Base-by-base conservation (phyloP, 768 basidiomycete species). In the Mycena maculata region DNA sequence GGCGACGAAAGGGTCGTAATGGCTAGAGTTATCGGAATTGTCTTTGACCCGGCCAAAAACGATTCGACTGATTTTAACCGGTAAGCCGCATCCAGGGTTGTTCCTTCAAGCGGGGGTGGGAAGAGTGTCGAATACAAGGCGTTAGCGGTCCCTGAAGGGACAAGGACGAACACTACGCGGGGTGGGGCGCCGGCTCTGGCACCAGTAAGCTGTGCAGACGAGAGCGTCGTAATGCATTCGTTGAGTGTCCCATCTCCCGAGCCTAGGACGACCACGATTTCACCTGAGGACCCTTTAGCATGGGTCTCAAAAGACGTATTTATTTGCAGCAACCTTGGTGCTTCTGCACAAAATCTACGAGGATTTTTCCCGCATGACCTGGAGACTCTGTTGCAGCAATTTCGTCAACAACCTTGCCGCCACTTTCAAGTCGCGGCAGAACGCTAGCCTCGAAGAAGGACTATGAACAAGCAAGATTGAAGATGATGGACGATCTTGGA, bases 241-340 rank as follows among this genome's bases (percentile, higher is more conserved):
- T 97, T 94, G 41, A 95, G 82, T 1, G 96, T 98, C 20, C 96
- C 96, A 77, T 99, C 96, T 10, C 96, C 96, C 6, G 96, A 95
- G 18, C 86, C 87, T 27, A 95, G 81, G 55, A 92, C 74, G 50
- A 92, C 74, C 0, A 84, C 84, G 56, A 86, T 64, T 30, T 76
- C 76, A 28, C 58, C 69, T 50, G 54, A 53, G 23, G 39, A 52
- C 20, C 41, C 8, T 53, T 68, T 44, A 53, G 62, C 62, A 30
- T 16, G 42, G 20, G 2, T 36, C 8, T 13, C 6, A 36, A 36
- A 22, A 58, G 41, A 48, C 13, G 30, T 5, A 4, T 10, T 23
- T 23, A 33, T 45, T n/a, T 22, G 16, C 11, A 74, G 50, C 66
- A 70, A 28, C 74, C 79, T 10, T 75, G 60, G 60, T 73, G 66